Evolutionary conservation across 2,329 filamentous ascomycete species (phyloP), one percentile per base, ranked within the genome.

Genomic region (Myrmaecium sp.): DNA sequence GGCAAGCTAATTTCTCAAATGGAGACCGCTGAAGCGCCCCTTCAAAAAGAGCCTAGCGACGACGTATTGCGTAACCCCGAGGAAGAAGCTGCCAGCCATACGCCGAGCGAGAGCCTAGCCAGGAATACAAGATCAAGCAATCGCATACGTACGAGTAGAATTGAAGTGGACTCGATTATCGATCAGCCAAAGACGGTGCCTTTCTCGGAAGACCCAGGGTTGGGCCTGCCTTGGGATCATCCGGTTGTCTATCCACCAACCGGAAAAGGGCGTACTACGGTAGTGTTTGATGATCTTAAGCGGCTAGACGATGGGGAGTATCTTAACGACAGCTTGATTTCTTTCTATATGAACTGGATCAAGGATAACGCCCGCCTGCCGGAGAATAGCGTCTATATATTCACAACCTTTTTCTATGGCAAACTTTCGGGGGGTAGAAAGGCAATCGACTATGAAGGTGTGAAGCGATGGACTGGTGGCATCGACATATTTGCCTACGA

Each of bases 391-490:
- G 70, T 92, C 3, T 81, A 91, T 46, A 78, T 93, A 38, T 86
- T 92, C 58, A 95, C 84, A 46, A 89, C 81, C 0, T 93, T 82
- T 51, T 94, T 95, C 52, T 95, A 79, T 44, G 70, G 75, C 12
- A n/a, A n/a, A 75, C 74, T 25, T 62, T 95, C 23, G 11, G 73
- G 69, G 57, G n/a, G n/a, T n/a, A 52, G 38, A 51, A 57, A 33
- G 25, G 54, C 50, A 0, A 77, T 92, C 51, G 83, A 92, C 41
- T 94, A 93, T 44, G 69, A 78, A 14, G 76, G 72, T 4, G 84
- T 98, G 30, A 72, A 76, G 46, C 68, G 71, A 22, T 98, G 89
- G 89, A 95, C 89, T 1, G 64, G 76, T 17, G 81, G 74, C 38
- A 64, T 86, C 13, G 80, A 98, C 44, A 54, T 98, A 6, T 80